These are phyloP conservation scores for Rhizophagus sp. DNA, from an alignment of 192 early-diverging fungal genomes.

Conservation along the genomic window DNA sequence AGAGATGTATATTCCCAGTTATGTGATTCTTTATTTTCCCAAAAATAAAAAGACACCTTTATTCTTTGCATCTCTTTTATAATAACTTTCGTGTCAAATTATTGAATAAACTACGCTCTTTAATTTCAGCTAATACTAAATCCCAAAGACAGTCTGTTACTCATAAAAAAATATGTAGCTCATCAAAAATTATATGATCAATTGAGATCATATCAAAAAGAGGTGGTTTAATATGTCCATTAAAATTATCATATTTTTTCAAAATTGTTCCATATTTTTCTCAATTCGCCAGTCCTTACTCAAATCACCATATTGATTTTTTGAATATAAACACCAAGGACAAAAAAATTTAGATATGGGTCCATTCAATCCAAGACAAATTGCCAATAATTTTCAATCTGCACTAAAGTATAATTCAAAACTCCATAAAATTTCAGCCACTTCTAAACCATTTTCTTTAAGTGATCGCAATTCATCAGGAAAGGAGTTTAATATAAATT, in stretches of 20 bases:
- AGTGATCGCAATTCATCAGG: too few species aligned
- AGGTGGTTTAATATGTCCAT: neutral
- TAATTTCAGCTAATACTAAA: neutral
- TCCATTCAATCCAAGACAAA: too few species aligned
- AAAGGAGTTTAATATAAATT: too few species aligned
- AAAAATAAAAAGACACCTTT: neutral
- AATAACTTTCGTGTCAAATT: neutral
- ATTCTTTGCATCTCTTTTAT: neutral
- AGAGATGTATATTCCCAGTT: neutral
- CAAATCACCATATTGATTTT: neutral
- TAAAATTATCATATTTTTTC: neutral
- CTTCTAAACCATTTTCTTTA: too few species aligned
- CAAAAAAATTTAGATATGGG: neutral
- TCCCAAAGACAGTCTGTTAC: neutral
- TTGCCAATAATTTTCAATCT: too few species aligned
- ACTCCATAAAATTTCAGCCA: too few species aligned
- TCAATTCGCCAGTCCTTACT: neutral
- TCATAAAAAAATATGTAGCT: neutral
- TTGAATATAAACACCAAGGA: neutral
- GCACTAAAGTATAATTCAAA: too few species aligned
- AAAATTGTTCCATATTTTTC: neutral
- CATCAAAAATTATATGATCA: constrained; percentile 7
- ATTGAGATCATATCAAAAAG: neutral
- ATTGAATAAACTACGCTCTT: neutral
- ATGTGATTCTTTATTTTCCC: neutral